Percentiles rank a stretch among this genome's conserved stretches.
phyloP scores from a whole-genome alignment of 202 grass and related monocot species.

The Dendrocalamus latiflorus region DNA sequence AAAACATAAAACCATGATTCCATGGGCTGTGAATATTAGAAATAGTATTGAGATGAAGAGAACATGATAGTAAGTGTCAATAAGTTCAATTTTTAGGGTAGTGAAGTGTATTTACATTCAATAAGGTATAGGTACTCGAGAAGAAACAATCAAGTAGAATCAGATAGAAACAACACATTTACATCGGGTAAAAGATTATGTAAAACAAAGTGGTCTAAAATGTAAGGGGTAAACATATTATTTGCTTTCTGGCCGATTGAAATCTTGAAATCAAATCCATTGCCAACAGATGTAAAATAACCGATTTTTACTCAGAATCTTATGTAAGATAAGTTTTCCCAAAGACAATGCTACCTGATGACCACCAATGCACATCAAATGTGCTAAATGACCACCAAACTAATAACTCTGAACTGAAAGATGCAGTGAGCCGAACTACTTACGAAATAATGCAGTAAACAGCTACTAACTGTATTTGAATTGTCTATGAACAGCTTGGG shows the following conservation, averaged over 20 bases:
- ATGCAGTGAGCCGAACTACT: neutral
- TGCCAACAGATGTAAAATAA: neutral
- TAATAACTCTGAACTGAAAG: neutral
- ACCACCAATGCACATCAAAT: neutral
- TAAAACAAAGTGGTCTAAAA: neutral
- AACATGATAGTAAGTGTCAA: too few species aligned
- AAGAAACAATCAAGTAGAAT: constrained; percentile 1
- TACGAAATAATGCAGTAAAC: neutral
- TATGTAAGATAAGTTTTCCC: neutral
- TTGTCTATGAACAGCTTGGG: neutral
- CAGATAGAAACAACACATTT: neutral
- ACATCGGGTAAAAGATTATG: neutral
- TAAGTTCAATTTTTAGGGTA: too few species aligned
- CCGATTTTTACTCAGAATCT: neutral
- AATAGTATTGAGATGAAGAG: too few species aligned
- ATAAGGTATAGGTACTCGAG: neutral
- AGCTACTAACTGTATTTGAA: neutral
- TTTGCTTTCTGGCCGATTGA: neutral
- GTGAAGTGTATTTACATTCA: neutral
- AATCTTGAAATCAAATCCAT: neutral
- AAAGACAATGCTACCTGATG: neutral
- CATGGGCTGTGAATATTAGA: too few species aligned
- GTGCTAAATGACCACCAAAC: neutral
- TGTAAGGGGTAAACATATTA: neutral
- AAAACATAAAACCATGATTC: too few species aligned